These are phyloP conservation scores for Glaciozyma martinii DNA, from an alignment of 768 basidiomycete genomes.

Conservation along the genomic window DNA sequence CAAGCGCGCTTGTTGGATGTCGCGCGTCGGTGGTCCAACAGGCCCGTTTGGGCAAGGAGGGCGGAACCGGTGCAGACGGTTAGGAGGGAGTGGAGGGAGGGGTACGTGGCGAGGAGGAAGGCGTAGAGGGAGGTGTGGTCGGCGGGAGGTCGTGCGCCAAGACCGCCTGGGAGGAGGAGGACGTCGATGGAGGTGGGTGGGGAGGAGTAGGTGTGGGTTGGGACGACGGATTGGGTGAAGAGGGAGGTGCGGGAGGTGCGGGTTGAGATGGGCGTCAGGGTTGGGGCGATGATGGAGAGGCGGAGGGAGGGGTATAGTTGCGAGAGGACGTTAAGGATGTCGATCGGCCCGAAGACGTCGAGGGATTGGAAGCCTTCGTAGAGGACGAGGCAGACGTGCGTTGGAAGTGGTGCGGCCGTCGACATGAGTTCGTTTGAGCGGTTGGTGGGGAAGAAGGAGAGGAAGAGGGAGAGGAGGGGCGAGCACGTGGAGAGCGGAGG, in stretches of 20 bases:
- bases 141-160: not conserved
- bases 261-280: not conserved
- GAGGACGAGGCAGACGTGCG: not conserved
- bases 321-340: not conserved
- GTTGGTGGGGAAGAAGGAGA: too few species aligned
- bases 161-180: not conserved
- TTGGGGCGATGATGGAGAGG: not conserved
- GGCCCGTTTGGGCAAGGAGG: constrained; percentile 21
- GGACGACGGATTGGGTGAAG: not conserved
- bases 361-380: constrained; percentile 1
- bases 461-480: too few species aligned
- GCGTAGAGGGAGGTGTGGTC: not conserved
- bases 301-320: not conserved
- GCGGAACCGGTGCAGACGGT: constrained; percentile 28
- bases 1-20: constrained; percentile 22
- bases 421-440: too few species aligned
- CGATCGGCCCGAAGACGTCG: not conserved
- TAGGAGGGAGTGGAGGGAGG: not conserved
- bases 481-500: too few species aligned
- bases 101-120: not conserved
- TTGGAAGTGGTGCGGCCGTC: too few species aligned
- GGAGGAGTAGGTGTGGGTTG: not conserved
- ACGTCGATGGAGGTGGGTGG: not conserved
- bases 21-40: constrained; percentile 23
- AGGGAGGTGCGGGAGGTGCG: not conserved